Evolutionary conservation across 208 protist species (phyloP).

Genomic region (Lotmaria passim): DNA sequence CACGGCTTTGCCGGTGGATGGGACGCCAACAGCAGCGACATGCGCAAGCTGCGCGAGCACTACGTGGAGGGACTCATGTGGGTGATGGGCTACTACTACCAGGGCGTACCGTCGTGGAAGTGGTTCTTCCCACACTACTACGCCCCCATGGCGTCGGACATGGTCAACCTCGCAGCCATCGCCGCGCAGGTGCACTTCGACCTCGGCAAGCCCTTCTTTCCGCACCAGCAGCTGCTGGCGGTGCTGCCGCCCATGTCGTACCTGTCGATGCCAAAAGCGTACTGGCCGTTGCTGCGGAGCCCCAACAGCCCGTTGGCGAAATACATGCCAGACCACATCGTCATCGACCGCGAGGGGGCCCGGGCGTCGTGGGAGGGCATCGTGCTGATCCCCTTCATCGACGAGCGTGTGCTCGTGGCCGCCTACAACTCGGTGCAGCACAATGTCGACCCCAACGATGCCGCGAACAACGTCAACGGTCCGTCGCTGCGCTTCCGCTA

Average conservation of each 20-base stretch:
- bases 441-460: constrained; percentile 72
- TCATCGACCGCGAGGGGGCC: constrained; percentile 89
- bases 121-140: constrained; percentile 95
- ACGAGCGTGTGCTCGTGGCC: constrained; percentile 73
- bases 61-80: constrained; percentile 91
- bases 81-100: constrained; percentile 91
- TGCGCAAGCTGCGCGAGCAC: constrained; percentile 70
- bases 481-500: constrained; percentile 67
- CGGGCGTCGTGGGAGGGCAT: constrained; percentile 92
- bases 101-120: constrained; percentile 89
- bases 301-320: constrained; percentile 73
- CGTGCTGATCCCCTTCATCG: constrained; percentile 93
- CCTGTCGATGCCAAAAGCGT: constrained; percentile 85
- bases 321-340: constrained; percentile 85
- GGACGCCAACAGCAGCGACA: constrained; percentile 64
- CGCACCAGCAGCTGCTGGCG: constrained; percentile 97
- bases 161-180: constrained; percentile 78
- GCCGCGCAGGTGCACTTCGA: constrained; percentile 66
- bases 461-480: constrained; percentile 68
- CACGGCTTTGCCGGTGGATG: constrained; percentile 80
- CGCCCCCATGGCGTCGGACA: constrained; percentile 90
- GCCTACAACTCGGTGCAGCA: constrained; percentile 81
- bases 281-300: constrained; percentile 84
- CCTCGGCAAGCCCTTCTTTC: constrained; percentile 81
- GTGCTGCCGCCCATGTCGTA: constrained; percentile 97